Evolutionary conservation across 2,329 filamentous ascomycete genomes (phyloP).

Genomic region (Beauveria asiatica): DNA sequence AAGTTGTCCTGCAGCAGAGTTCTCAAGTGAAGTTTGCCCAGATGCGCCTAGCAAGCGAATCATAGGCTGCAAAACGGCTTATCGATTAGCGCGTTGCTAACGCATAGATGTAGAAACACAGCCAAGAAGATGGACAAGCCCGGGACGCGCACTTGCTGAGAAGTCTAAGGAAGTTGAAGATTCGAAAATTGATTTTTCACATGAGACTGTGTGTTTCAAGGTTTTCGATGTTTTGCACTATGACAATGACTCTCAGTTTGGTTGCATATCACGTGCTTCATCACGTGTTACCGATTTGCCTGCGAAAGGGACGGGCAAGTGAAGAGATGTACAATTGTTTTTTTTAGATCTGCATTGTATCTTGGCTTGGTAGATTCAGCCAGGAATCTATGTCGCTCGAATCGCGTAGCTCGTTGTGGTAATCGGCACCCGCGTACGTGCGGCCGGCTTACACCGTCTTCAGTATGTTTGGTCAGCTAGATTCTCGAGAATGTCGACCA

Average conservation of each 20-base stretch:
- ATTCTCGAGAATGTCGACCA: too few relatives aligned
- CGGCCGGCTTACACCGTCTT: too few relatives aligned
- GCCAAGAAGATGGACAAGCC: background rate
- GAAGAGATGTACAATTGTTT: too few relatives aligned
- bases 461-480: too few relatives aligned
- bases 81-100: constrained; percentile 14
- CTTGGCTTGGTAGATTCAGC: too few relatives aligned
- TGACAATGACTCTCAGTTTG: background rate
- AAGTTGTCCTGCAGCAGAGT: background rate
- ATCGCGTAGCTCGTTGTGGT: too few relatives aligned
- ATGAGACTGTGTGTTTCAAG: background rate
- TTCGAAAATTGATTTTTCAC: background rate
- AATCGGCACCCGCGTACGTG: too few relatives aligned
- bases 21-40: constrained; percentile 5
- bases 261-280: background rate
- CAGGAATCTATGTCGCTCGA: too few relatives aligned
- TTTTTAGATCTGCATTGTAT: too few relatives aligned
- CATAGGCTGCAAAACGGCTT: constrained; percentile 22
- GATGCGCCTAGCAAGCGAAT: constrained; percentile 15
- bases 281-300: background rate
- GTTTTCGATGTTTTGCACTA: background rate
- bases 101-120: constrained; percentile 1
- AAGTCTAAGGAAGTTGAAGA: background rate
- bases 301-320: too few relatives aligned
- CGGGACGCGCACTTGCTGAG: background rate